Conservation (phyloP, 1,139 yeast species). For the Sporopachydermia cereana region DNA sequence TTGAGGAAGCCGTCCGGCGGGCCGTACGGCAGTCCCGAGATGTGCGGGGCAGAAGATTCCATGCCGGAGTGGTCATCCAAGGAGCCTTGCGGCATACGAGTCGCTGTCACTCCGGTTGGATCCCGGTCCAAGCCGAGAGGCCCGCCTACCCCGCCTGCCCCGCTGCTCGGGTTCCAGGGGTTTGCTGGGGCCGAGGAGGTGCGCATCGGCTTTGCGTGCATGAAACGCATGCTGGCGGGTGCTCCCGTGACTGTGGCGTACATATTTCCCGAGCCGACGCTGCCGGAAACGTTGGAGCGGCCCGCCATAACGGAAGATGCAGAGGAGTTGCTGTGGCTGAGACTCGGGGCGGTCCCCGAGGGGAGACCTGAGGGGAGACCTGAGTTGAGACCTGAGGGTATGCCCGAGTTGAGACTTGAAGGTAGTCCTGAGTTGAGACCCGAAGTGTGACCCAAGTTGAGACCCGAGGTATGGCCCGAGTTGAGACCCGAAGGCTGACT, state of each 20-base stretch:
- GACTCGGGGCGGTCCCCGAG: neutral
- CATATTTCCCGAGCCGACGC: no score
- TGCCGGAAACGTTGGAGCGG: no score
- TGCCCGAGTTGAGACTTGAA: neutral
- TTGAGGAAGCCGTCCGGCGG: no score
- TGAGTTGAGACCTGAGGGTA: no score
- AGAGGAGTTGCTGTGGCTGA: neutral
- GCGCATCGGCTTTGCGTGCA: slow-evolving; percentile 1
- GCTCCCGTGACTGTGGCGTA: slow-evolving; percentile 1
- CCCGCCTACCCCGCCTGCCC: neutral
- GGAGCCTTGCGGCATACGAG: no score
- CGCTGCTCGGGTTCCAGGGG: slow-evolving; percentile 1
- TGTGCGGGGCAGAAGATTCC: no score
- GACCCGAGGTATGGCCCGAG: neutral
- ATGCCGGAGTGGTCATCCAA: no score
- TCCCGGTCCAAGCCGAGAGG: no score
- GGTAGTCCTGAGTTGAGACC: neutral
- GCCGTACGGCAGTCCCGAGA: no score
- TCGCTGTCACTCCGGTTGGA: no score
- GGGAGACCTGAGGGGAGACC: no score
- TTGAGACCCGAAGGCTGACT: neutral
- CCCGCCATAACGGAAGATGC: neutral
- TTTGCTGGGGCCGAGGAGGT: slow-evolving; percentile 5
- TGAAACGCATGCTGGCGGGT: neutral
- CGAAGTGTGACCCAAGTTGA: neutral